Evolutionary conservation across 169 alveolate genomes (phyloP).

Genomic region (Plasmodium inui): DNA sequence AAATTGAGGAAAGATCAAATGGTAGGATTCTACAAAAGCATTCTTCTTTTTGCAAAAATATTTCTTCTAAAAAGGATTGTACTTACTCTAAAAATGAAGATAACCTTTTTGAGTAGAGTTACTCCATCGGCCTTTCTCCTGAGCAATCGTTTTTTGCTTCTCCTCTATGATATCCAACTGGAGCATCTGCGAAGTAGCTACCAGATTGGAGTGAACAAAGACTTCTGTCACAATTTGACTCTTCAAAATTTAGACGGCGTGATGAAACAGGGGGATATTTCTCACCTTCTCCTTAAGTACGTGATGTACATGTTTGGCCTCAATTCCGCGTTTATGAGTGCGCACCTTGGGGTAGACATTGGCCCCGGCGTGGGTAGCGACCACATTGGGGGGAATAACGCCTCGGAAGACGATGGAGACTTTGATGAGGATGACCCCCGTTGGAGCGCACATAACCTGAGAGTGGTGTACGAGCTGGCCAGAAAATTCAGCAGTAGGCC

Average conservation of each 20-base stretch:
- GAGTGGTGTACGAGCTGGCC: background rate
- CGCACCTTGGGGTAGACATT: background rate
- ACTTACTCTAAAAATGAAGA: background rate
- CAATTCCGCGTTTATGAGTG: constrained; percentile 5
- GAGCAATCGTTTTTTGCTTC: background rate
- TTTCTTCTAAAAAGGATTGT: constrained; percentile 5
- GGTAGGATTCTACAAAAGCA: background rate
- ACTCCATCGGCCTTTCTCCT: constrained; percentile 17
- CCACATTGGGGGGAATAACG: background rate
- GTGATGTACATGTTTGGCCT: constrained; percentile 14
- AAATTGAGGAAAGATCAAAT: constrained; percentile 10
- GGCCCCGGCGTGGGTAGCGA: background rate
- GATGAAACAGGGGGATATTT: constrained; percentile 14
- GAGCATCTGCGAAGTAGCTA: background rate
- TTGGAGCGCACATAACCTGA: background rate
- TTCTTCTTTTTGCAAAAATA: constrained; percentile 14
- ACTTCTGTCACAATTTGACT: constrained; percentile 1
- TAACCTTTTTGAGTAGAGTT: background rate
- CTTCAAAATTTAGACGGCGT: background rate
- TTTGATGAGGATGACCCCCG: background rate
- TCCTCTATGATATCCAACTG: background rate
- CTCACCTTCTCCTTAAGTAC: constrained; percentile 5
- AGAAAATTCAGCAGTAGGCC: background rate
- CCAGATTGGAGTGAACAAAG: background rate
- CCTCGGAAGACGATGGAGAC: background rate